Evolutionary conservation across 192 early-diverging fungal genomes (phyloP).

Genomic region (Geosiphon pyriformis): DNA sequence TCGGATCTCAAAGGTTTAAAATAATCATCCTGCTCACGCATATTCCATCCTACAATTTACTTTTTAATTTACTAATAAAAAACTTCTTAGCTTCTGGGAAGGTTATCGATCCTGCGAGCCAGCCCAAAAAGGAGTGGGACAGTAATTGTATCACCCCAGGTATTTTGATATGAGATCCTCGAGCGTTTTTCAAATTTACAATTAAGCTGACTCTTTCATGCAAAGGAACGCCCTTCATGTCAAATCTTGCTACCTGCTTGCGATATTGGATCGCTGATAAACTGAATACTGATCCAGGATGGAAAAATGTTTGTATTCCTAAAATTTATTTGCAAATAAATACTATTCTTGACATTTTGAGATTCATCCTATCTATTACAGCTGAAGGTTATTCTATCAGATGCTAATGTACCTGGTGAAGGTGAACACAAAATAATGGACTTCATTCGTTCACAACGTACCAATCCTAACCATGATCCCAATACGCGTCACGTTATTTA

Average conservation of each 20-base stretch:
- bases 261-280: slow-evolving; percentile 85
- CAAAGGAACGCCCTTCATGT: slow-evolving; percentile 88
- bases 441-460: slow-evolving; percentile 79
- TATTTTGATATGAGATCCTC: too few relatives aligned
- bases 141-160: slow-evolving; percentile 98
- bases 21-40: too few relatives aligned
- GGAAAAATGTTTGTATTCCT: slow-evolving; percentile 56
- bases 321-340: neutral
- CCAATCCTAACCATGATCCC: slow-evolving; percentile 75
- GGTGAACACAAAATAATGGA: slow-evolving; percentile 99
- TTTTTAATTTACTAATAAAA: neutral
- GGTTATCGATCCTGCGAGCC: slow-evolving; percentile 38
- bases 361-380: slow-evolving; percentile 9
- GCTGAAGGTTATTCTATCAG: slow-evolving; percentile 85
- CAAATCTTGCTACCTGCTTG: slow-evolving; percentile 76
- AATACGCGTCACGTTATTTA: slow-evolving; percentile 93
- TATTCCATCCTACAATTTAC: neutral
- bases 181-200: too few relatives aligned
- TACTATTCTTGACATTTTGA: slow-evolving; percentile 17
- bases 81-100: slow-evolving; percentile 44
- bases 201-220: too few relatives aligned
- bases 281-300: slow-evolving; percentile 80
- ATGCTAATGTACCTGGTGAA: slow-evolving; percentile 95
- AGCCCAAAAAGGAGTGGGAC: slow-evolving; percentile 71
- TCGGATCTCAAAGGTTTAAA: slow-evolving; percentile 8